Evolutionary conservation across 768 basidiomycete species (phyloP), one percentile per base, ranked within the genome.

Genomic region (Russula virescens): DNA sequence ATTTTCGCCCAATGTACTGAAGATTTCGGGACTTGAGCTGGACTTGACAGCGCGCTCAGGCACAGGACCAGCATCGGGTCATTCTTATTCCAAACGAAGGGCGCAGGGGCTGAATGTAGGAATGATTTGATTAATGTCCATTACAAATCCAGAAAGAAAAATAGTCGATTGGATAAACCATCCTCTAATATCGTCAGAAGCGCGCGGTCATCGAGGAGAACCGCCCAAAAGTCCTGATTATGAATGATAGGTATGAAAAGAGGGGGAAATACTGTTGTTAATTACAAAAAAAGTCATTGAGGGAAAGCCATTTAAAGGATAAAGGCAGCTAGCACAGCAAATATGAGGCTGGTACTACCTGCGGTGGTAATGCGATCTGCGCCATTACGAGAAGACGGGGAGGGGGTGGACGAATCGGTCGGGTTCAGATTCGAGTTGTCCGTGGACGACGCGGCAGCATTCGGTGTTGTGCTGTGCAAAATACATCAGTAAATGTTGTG

Each of bases 281-380:
- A 23, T 3, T 10, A 9, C n/a, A 63, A n/a, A 55, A 48, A 9
- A 45, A n/a, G 9, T 26, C 3, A 5, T 18, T n/a, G 16, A 19
- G 35, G 40, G 10, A 0, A 34, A 5, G 19, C 26, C 25, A 53
- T 50, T 67, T n/a, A 67, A 14, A 60, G 47, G 48, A 59, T 53
- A 23, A 66, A 42, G 14, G 57, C 64, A 35, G 53, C 57, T 16
- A 67, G 52, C 1, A 45, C 64, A 5, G 64, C 66, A 34, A 67
- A 51, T 2, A 62, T 23, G 2, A 67, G 26, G 25, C 42, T 28
- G 4, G 54, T 47, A 28, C 56, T 40, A 1, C 66, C 66, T 34
- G 57, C 58, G 42, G 54, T 43, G 18, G 23, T 42, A 5, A 62
- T 38, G 42, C 60, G 64, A 46, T 45, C 60, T 28, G 66, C 66